phyloP scores from a whole-genome alignment of 1,139 yeast genomes.

The Sugiyamaella castrensis region DNA sequence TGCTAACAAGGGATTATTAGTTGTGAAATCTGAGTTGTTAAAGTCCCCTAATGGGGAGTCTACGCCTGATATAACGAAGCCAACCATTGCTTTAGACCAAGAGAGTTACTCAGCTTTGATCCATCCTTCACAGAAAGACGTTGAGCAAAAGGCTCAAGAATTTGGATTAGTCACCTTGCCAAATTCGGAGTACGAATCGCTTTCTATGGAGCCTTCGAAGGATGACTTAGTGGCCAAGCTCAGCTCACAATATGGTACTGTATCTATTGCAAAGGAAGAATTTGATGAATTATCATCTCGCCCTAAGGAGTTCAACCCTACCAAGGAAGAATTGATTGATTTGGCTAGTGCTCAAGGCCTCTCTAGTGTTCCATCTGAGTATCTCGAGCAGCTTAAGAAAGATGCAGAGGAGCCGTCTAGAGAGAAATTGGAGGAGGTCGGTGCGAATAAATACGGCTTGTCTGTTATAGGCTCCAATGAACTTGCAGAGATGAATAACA shows the following conservation, averaged over 20 bases:
- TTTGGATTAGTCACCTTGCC: constrained; percentile 27
- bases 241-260: constrained; percentile 20
- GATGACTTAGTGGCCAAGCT: constrained; percentile 25
- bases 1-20: constrained; percentile 24
- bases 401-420: constrained; percentile 19
- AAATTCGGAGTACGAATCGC: constrained; percentile 18
- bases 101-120: constrained; percentile 21
- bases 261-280: constrained; percentile 28
- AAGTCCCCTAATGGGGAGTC: constrained; percentile 1
- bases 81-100: constrained; percentile 28
- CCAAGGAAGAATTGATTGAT: constrained; percentile 24
- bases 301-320: constrained; percentile 29
- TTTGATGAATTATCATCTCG: constrained; percentile 28
- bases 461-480: constrained; percentile 34
- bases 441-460: constrained; percentile 27
- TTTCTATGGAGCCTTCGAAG: constrained; percentile 22
- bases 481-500: constrained; percentile 27
- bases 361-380: constrained; percentile 29
- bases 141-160: constrained; percentile 26
- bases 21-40: constrained; percentile 3
- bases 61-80: neutral
- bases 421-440: constrained; percentile 26
- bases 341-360: constrained; percentile 32
- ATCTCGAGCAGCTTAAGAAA: constrained; percentile 24
- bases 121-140: constrained; percentile 29